Base-by-base conservation (phyloP, 2,329 filamentous ascomycete genomes). In the Nannizziopsis barbatae region DNA sequence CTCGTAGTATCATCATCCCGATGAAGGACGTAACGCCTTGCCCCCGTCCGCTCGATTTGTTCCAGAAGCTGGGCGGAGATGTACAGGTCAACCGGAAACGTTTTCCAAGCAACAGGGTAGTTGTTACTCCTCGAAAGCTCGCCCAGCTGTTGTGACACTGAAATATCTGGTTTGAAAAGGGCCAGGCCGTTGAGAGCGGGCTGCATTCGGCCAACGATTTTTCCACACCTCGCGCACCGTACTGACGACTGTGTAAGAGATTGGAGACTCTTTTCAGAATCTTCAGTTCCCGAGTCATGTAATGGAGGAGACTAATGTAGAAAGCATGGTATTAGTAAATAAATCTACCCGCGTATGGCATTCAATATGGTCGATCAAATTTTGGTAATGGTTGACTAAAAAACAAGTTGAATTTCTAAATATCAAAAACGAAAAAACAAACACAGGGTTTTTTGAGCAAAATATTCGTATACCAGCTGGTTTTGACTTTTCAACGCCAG, bases 31-130 rank as follows among this genome's bases (percentile, higher is more conserved):
- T 81, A 79, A 55, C 75, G 74, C 14, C 76, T 71, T 2, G 74
- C 65, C 33, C 75, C 76, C 54, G 73, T 70, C 49, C 71, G 72
- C 18, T 80, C 75, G 36, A 78, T 72, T 4, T 75, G 62, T 45
- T 72, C 71, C 22, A 81, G 65, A 3, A 82, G 63, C 47, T 75
- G 74, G 5, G 75, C 74, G n/a, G 73, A 70, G 22, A 80, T 58
- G 12, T 72, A 61, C 3, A 60, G 58, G 44, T 71, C 67, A 2
- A 58, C 52, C 1, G 65, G 52, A 49, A 64, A 58, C 10, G 45
- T 57, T 51, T 68, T 57, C 60, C 62, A 64, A 10, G 39, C 37
- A 59, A 59, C 36, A 49, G 51, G 15, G 64, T n/a, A 44, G 18
- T 58, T 32, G 56, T 51, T 2, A 56, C 56, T n/a, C 18, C 50